Evolutionary conservation across 1,139 yeast species (phyloP).

Genomic region (Waltiozyma sp.): DNA sequence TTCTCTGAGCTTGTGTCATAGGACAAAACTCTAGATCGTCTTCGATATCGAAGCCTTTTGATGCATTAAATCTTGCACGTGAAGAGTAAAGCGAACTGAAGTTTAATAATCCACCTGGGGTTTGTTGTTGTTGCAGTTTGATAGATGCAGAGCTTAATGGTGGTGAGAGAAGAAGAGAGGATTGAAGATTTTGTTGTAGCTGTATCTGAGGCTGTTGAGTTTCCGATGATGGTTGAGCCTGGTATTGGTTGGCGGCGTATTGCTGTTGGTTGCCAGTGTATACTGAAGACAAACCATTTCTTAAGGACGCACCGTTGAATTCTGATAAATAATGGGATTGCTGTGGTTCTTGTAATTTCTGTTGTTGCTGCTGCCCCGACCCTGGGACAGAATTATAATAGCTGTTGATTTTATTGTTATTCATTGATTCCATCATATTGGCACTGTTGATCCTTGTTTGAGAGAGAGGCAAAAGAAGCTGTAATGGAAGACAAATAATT

Average conservation of each 20-base stretch:
- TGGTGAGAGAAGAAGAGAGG: not conserved
- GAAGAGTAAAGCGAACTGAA: slow-evolving; percentile 17
- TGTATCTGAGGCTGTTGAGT: not conserved
- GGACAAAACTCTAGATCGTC: slow-evolving; percentile 63
- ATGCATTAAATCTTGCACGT: slow-evolving; percentile 20
- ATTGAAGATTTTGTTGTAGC: not conserved
- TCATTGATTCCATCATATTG: too few species aligned
- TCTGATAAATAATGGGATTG: not conserved
- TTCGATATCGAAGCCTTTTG: slow-evolving; percentile 53
- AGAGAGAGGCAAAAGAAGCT: too few species aligned
- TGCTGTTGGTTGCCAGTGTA: not conserved
- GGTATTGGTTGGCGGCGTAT: not conserved
- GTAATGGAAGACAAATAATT: too few species aligned
- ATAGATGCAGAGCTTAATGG: not conserved
- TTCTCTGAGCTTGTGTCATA: slow-evolving; percentile 15
- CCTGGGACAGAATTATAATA: too few species aligned
- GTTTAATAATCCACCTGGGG: slow-evolving; percentile 12
- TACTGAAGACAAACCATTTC: not conserved
- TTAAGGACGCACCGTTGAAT: not conserved
- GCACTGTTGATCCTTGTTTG: too few species aligned
- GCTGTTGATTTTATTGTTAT: too few species aligned
- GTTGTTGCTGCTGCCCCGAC: too few species aligned
- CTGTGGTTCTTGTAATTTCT: too few species aligned
- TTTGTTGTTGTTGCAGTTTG: slow-evolving; percentile 1
- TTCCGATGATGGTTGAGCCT: not conserved